Percentiles rank a stretch among this genome's conserved stretches.
These are phyloP conservation scores for Puccinia hordei DNA, from an alignment of 1,284 basidiomycete genomes.

Conservation along the genomic window DNA sequence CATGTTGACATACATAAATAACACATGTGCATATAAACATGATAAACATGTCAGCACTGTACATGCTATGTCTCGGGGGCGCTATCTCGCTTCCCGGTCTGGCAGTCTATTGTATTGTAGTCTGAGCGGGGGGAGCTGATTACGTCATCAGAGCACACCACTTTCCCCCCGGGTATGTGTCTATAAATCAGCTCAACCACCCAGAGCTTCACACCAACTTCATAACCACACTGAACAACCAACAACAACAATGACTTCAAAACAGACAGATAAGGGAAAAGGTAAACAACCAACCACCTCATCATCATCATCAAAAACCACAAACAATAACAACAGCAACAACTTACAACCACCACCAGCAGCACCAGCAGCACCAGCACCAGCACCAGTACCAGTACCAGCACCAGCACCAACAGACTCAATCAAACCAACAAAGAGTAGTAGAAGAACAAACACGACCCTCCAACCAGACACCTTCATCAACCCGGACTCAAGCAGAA, in stretches of 20 bases:
- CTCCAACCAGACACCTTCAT: constrained; percentile 13
- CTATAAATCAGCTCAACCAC: neutral
- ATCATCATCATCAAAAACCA: too few relatives aligned
- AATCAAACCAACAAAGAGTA: neutral
- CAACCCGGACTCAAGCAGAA: constrained; percentile 12
- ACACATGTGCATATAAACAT: too few relatives aligned
- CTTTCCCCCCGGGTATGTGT: neutral
- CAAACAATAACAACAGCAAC: neutral
- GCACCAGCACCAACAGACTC: neutral
- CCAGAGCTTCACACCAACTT: too few relatives aligned
- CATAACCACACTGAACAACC: neutral
- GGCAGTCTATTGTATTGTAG: neutral
- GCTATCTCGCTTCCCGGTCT: too few relatives aligned
- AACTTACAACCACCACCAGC: neutral
- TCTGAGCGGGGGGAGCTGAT: too few relatives aligned
- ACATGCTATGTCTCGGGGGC: too few relatives aligned
- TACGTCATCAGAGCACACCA: too few relatives aligned
- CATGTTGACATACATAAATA: too few relatives aligned
- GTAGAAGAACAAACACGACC: constrained; percentile 1
- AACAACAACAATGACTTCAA: neutral
- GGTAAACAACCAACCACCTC: too few relatives aligned
- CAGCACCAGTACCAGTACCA: neutral
- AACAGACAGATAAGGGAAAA: neutral
- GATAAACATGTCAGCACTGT: too few relatives aligned
- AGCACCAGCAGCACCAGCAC: neutral